Percentiles rank a stretch among this genome's conserved stretches.
phyloP scores from a whole-genome alignment of 106 monocot species.

The Agapanthus africanus region DNA sequence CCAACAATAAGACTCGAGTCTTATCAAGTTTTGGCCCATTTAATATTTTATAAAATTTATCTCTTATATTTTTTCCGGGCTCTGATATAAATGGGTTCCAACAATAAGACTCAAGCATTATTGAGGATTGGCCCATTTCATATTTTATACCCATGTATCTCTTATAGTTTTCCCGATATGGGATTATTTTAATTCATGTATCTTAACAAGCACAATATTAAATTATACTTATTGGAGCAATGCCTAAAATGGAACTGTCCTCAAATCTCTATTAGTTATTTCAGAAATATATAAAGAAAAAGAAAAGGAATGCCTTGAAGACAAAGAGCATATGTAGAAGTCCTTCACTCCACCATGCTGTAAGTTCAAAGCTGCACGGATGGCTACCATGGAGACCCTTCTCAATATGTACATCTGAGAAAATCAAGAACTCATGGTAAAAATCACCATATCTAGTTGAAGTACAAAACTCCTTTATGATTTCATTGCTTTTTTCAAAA shows the following conservation, averaged over 20 bases:
- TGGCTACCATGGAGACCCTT: conserved; percentile 78
- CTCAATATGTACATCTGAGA: conserved; percentile 88
- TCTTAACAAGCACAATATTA: no score
- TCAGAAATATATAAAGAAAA: background rate
- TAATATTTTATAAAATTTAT: no score
- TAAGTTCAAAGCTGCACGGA: conserved; percentile 76
- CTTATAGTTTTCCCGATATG: no score
- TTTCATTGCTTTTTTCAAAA: background rate
- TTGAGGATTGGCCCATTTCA: no score
- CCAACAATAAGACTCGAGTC: no score
- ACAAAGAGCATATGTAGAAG: conserved; percentile 94
- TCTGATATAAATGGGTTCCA: no score
- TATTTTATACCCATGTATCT: no score
- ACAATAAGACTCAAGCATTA: no score
- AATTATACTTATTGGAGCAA: background rate
- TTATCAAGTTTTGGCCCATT: no score
- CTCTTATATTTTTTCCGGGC: no score
- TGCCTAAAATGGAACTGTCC: background rate
- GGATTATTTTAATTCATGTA: no score
- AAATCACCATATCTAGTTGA: background rate
- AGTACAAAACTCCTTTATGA: no score
- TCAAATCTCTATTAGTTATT: background rate
- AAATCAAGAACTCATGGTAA: background rate
- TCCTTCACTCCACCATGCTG: conserved; percentile 74
- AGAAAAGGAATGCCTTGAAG: conserved; percentile 59